Evolutionary conservation across 75 land plant species (phyloP), one percentile per base, ranked within the genome.

Genomic region (Azolla pinnata): DNA sequence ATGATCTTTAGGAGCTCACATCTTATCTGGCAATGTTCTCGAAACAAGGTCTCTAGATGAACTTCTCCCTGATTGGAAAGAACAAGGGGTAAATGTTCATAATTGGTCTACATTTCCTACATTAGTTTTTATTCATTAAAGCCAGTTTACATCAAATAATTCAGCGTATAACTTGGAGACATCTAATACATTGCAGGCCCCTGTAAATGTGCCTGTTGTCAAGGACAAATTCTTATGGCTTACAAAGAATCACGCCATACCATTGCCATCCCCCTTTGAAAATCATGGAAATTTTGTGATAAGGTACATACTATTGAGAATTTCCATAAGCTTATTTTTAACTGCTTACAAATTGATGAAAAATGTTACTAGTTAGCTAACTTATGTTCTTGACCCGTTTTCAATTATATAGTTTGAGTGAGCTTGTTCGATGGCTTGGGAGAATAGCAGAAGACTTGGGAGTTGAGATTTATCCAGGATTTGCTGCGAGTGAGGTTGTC

Each of bases 391-490:
- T 38, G 14, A 38, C 42, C 14, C 42, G 14, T 8, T 30, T 69
- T 50, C 28, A 45, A 14, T 58, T n/a, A 9, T 76, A 71, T 67
- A 92, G 98, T 70, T 75, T 93, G 62, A 93, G 98, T 75, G 84
- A 93, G 70, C 73, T 93, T 54, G 90, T 93, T 12, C 79, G 90
- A 5, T 93, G 98, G 98, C 54, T 93, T 66, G 93, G 82, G 50
- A 40, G 30, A 23, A 89, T 85, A 68, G 98, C 98, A 40, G 98
- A 93, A 71, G 98, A 93, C 44, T 58, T 85, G 29, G 98, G 98
- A 28, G 87, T 88, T 62, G 98, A 93, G 69, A 83, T 93, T 53
- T 93, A 93, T 68, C 98, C 98, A 18, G 98, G 98, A 42, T 93
- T 93, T 89, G 79, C 98, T 68, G 98, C 96, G 25, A 83, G 85